Conservation (phyloP, 2,329 filamentous ascomycete species). For the Pseudomassariella vexata region DNA sequence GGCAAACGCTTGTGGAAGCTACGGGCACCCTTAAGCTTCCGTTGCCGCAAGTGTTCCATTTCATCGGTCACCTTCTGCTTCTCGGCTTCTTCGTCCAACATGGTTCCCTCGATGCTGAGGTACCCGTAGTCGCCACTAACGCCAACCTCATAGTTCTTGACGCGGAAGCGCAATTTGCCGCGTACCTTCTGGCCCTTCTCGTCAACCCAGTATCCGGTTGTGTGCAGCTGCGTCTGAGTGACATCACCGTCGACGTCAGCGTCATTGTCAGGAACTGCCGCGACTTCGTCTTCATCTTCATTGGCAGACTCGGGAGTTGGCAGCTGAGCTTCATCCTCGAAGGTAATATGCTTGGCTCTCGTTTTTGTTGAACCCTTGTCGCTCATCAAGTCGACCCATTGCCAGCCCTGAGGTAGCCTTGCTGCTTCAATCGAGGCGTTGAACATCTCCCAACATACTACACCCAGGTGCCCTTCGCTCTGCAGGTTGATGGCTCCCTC, state of each 20-base stretch:
- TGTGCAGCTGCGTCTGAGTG: conserved; percentile 46
- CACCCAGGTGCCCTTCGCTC: conserved; percentile 80
- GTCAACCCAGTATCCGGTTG: conserved; percentile 71
- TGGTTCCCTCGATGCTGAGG: conserved; percentile 81
- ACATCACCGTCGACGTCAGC: conserved; percentile 41
- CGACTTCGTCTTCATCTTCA: conserved; percentile 22
- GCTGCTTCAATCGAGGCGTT: conserved; percentile 79
- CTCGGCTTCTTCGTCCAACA: conserved; percentile 67
- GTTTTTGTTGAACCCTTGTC: conserved; percentile 27
- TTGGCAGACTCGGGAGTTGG: conserved; percentile 29
- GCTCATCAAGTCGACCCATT: conserved; percentile 62
- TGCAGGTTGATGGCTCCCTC: conserved; percentile 81
- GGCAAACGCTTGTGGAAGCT: conserved; percentile 28
- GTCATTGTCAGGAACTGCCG: conserved; percentile 21
- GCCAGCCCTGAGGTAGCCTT: conserved; percentile 73
- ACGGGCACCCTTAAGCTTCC: conserved; percentile 28
- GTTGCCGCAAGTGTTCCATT: conserved; percentile 30
- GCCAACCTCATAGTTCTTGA: conserved; percentile 79
- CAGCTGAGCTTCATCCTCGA: conserved; percentile 19
- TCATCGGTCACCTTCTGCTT: conserved; percentile 50
- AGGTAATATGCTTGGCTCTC: conserved; percentile 10
- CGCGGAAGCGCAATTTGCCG: conserved; percentile 68
- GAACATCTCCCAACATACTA: conserved; percentile 88
- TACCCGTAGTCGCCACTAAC: conserved; percentile 72
- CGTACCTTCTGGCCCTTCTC: conserved; percentile 62